phyloP scores from a whole-genome alignment of 495 filamentous ascomycete species.

The Darksidea phi region DNA sequence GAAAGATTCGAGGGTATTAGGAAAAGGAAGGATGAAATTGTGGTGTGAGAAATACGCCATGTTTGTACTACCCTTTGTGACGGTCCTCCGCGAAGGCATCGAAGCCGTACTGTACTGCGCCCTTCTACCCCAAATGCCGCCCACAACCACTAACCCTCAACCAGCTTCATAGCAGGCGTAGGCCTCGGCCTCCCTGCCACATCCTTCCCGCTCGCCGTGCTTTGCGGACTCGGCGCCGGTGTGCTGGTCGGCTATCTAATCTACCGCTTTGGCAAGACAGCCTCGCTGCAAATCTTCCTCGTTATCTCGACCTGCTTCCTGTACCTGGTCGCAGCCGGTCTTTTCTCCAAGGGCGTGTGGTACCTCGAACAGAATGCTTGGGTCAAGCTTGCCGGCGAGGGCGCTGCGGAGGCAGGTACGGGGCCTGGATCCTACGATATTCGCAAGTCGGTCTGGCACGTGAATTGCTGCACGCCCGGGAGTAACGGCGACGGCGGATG shows the following conservation, averaged over 20 bases:
- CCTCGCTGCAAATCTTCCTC: slow-evolving; percentile 74
- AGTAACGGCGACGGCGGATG: slow-evolving; percentile 75
- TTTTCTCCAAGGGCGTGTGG: slow-evolving; percentile 77
- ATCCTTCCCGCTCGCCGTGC: slow-evolving; percentile 70
- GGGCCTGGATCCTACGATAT: slow-evolving; percentile 91
- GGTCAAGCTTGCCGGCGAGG: slow-evolving; percentile 66
- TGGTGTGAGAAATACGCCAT: slow-evolving; percentile 76
- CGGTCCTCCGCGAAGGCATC: slow-evolving; percentile 77
- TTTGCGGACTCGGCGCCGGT: slow-evolving; percentile 66
- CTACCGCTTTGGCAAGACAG: slow-evolving; percentile 66
- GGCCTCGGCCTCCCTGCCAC: slow-evolving; percentile 69
- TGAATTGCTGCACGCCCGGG: slow-evolving; percentile 80
- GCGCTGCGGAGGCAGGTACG: slow-evolving; percentile 69
- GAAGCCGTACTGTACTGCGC: slow-evolving; percentile 58
- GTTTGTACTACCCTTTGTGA: slow-evolving; percentile 80
- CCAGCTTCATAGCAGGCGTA: slow-evolving; percentile 80
- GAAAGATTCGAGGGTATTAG: slow-evolving; percentile 40
- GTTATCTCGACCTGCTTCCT: slow-evolving; percentile 78
- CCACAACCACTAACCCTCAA: background rate
- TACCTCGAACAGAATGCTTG: slow-evolving; percentile 63
- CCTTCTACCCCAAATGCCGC: too few species aligned
- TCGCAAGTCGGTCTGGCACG: slow-evolving; percentile 80
- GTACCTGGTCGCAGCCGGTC: slow-evolving; percentile 81
- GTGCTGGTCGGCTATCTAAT: slow-evolving; percentile 64
- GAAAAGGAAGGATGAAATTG: slow-evolving; percentile 52